Evolutionary conservation across 495 filamentous ascomycete species (phyloP).

Genomic region (Penicillium desertorum): DNA sequence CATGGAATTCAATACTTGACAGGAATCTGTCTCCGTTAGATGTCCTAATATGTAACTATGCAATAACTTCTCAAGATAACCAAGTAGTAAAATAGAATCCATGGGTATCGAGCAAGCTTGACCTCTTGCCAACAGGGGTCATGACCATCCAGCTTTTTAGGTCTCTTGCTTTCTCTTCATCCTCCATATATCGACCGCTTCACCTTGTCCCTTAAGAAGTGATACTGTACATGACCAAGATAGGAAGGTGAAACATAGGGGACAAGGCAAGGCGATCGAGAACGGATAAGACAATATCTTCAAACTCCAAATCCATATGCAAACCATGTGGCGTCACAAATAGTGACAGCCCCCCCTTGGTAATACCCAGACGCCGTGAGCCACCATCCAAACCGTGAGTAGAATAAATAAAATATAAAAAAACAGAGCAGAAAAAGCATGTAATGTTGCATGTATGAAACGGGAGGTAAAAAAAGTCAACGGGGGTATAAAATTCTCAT

Average conservation of each 20-base stretch:
- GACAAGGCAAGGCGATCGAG: constrained; percentile 14
- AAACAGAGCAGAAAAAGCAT: constrained; percentile 11
- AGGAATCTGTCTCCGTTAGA: neutral
- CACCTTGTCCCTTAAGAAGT: constrained; percentile 10
- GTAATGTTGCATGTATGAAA: constrained; percentile 16
- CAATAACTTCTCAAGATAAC: neutral
- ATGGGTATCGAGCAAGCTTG: constrained; percentile 40
- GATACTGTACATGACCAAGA: constrained; percentile 26
- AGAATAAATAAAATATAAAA: constrained; percentile 17
- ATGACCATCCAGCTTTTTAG: constrained; percentile 18
- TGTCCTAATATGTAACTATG: neutral
- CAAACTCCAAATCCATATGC: constrained; percentile 32
- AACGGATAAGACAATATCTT: constrained; percentile 19
- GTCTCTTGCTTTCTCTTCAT: neutral
- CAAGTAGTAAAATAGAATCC: constrained; percentile 25
- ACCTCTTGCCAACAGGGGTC: constrained; percentile 17
- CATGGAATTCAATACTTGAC: constrained; percentile 12
- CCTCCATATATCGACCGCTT: neutral
- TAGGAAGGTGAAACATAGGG: constrained; percentile 4
- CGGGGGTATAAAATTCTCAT: constrained; percentile 29
- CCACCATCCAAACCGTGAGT: constrained; percentile 24
- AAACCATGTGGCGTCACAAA: constrained; percentile 20
- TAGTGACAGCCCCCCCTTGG: constrained; percentile 11
- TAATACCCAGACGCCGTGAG: constrained; percentile 31
- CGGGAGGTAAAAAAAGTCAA: constrained; percentile 8